Percentiles rank a stretch among this genome's conserved stretches.
Conservation (phyloP, 805 yeast species). For the Ogataea nonfermentans region DNA sequence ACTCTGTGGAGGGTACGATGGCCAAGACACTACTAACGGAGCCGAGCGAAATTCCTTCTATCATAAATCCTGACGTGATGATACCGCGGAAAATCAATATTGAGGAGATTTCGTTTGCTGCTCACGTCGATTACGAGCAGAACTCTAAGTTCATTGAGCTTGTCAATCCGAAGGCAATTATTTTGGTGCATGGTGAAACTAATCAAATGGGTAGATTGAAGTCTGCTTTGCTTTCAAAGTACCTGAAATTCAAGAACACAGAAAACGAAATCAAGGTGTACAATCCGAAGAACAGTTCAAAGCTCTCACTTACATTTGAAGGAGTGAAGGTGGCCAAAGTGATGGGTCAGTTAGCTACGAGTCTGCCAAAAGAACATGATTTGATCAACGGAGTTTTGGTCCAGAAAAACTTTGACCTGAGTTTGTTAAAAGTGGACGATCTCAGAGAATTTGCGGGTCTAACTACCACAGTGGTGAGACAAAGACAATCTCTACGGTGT, state of each 20-base stretch:
- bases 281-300: constrained; percentile 90
- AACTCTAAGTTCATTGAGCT: constrained; percentile 87
- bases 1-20: constrained; percentile 97
- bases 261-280: constrained; percentile 87
- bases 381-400: constrained; percentile 80
- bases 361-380: constrained; percentile 39
- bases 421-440: constrained; percentile 79
- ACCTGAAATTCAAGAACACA: constrained; percentile 75
- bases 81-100: constrained; percentile 85
- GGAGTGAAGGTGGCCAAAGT: constrained; percentile 82
- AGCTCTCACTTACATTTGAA: constrained; percentile 69
- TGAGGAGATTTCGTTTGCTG: constrained; percentile 98
- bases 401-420: constrained; percentile 86
- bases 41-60: constrained; percentile 86
- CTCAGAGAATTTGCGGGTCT: constrained; percentile 85
- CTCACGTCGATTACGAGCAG: constrained; percentile 96
- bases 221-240: constrained; percentile 86
- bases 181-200: constrained; percentile 94
- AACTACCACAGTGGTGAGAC: constrained; percentile 80
- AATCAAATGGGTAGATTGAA: constrained; percentile 98
- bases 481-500: constrained; percentile 74
- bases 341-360: constrained; percentile 52
- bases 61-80: constrained; percentile 72
- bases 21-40: constrained; percentile 87
- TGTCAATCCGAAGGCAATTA: constrained; percentile 80